A percentile compares a stretch with the other conserved stretches of the same genome.
These are phyloP conservation scores for Fusarium bactridioides DNA, from an alignment of 2,329 filamentous ascomycete species.

Conservation along the genomic window DNA sequence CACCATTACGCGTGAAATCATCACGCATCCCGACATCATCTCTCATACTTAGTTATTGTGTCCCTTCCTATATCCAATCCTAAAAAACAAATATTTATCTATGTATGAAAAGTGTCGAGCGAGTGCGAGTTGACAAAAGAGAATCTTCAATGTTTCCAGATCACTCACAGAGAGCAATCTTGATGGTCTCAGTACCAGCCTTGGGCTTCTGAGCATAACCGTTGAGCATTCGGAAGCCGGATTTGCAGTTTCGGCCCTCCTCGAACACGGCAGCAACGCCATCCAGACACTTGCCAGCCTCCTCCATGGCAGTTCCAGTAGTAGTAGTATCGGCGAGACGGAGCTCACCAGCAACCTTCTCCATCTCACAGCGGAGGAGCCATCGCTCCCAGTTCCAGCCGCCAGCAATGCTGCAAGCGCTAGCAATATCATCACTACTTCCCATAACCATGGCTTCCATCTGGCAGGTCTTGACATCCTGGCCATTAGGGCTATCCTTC, in stretches of 20 bases:
- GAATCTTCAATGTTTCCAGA: conserved; percentile 23
- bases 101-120: conserved; percentile 17
- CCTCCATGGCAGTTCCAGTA: conserved; percentile 58
- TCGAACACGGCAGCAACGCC: conserved; percentile 68
- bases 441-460: conserved; percentile 71
- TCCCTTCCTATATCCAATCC: conserved; percentile 8
- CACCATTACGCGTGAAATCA: conserved; percentile 24
- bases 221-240: conserved; percentile 67
- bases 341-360: conserved; percentile 76
- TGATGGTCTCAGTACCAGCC: conserved; percentile 49
- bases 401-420: conserved; percentile 81
- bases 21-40: conserved; percentile 31
- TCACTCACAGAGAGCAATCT: conserved; percentile 45
- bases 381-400: conserved; percentile 96
- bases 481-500: conserved; percentile 50
- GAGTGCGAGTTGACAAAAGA: conserved; percentile 35
- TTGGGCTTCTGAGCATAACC: conserved; percentile 71
- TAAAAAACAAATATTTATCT: conserved; percentile 16
- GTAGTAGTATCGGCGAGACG: conserved; percentile 62
- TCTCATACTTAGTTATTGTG: conserved; percentile 26
- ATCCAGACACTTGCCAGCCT: conserved; percentile 67
- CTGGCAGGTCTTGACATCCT: conserved; percentile 56
- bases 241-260: conserved; percentile 66
- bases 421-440: conserved; percentile 75
- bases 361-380: conserved; percentile 86